These are phyloP conservation scores for Colletotrichum euphorbiae DNA, from an alignment of 2,329 filamentous ascomycete genomes.

Conservation along the genomic window DNA sequence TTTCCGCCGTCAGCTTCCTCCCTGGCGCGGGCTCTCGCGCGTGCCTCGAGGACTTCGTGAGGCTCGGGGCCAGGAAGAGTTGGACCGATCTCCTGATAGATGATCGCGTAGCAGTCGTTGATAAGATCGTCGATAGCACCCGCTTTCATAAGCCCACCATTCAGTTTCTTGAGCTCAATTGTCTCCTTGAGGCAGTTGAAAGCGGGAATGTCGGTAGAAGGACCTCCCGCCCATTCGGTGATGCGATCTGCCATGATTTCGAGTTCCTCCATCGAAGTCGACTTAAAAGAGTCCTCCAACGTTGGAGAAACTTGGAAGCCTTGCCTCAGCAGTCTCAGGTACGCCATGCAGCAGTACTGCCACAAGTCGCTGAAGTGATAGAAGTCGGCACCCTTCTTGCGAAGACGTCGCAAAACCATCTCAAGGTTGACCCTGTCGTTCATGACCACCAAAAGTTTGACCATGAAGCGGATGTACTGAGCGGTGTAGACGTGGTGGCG, in stretches of 20 bases:
- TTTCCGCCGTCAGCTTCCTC: slow-evolving; percentile 54
- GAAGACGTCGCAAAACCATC: slow-evolving; percentile 79
- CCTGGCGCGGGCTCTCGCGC: slow-evolving; percentile 51
- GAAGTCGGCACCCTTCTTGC: slow-evolving; percentile 83
- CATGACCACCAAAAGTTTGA: slow-evolving; percentile 78
- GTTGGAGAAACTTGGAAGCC: slow-evolving; percentile 59
- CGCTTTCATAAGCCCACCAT: slow-evolving; percentile 87
- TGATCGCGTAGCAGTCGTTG: slow-evolving; percentile 84
- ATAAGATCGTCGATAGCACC: slow-evolving; percentile 92
- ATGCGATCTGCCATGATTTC: slow-evolving; percentile 67
- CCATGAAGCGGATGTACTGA: slow-evolving; percentile 86
- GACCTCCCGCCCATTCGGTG: slow-evolving; percentile 63
- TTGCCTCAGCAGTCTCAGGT: slow-evolving; percentile 64
- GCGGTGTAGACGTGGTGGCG: slow-evolving; percentile 93
- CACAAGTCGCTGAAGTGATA: slow-evolving; percentile 72
- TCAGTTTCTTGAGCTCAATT: slow-evolving; percentile 76
- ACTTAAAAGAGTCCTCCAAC: slow-evolving; percentile 67
- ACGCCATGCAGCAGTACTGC: slow-evolving; percentile 66
- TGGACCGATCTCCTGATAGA: slow-evolving; percentile 76
- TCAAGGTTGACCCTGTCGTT: slow-evolving; percentile 83
- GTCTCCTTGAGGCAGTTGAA: slow-evolving; percentile 68
- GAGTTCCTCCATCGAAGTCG: slow-evolving; percentile 65
- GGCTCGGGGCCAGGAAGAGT: slow-evolving; percentile 65
- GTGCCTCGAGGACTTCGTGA: slow-evolving; percentile 59
- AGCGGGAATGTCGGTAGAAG: slow-evolving; percentile 53